Base-by-base conservation (phyloP, 2,329 filamentous ascomycete genomes). In the Fusarium verrucosum region DNA sequence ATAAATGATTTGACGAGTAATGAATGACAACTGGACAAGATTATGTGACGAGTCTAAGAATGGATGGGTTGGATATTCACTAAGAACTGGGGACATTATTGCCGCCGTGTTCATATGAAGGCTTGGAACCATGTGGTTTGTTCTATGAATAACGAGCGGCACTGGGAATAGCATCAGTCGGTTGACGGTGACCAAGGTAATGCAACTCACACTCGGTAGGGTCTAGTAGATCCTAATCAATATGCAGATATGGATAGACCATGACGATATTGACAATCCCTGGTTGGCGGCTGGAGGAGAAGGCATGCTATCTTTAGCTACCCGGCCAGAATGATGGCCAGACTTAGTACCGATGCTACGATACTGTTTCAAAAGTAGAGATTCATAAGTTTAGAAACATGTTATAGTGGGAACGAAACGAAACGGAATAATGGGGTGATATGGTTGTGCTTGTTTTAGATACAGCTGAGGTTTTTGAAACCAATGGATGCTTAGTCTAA, bases 241-340 rank as follows among this genome's bases (percentile, higher is more conserved):
- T n/a, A n/a, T n/a, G n/a, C 22, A 23, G 26, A 19, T 9, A 40
- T 26, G 20, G 13, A 37, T 19, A 30, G 30, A 19, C 9, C 14
- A 35, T 47, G 26, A 40, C 20, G 22, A 22, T 42, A 19, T 20
- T 17, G 25, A 26, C 17, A 19, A 43, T n/a, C 17, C 38, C 33
- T 20, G 28, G 42, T 23, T 14, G 32, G 43, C 50, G 50, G 49
- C 35, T 57, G 30, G 40, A 23, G 10, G 28, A 37, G 35, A 33
- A 44, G 26, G n/a, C n/a, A n/a, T n/a, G n/a, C 63, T 64, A 66
- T 66, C 58, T 67, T 66, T 67, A 55, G 63, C 41, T 37, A 47
- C 20, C 17, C 17, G 45, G 42, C 42, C 45, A 25, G 32, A 42
- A 36, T 23, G 9, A 25, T 40, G 53, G 58, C 53, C 52, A 26